These are phyloP conservation scores for Candida arabinofermentans DNA, from an alignment of 805 yeast genomes.

Conservation along the genomic window DNA sequence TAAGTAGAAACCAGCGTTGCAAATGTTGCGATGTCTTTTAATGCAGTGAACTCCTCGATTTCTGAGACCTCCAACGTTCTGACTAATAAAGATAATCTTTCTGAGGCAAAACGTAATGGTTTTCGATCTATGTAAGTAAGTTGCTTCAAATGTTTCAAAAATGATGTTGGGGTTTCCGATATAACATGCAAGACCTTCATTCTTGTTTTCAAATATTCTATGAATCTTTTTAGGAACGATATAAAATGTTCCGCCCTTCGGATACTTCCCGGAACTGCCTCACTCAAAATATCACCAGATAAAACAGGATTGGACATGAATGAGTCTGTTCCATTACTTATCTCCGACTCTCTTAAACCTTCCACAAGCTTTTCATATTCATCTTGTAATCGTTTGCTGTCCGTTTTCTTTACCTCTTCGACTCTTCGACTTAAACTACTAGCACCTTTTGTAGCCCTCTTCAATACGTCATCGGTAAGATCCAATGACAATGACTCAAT, in stretches of 20 bases:
- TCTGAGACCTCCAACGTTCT: slow-evolving; percentile 84
- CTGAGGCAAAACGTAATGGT: slow-evolving; percentile 89
- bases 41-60: slow-evolving; percentile 86
- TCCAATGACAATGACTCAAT: slow-evolving; percentile 92
- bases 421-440: slow-evolving; percentile 71
- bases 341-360: slow-evolving; percentile 81
- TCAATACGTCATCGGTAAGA: slow-evolving; percentile 82
- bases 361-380: slow-evolving; percentile 90
- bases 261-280: slow-evolving; percentile 96
- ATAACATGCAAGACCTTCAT: slow-evolving; percentile 97
- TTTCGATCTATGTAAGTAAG: slow-evolving; percentile 88
- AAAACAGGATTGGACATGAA: slow-evolving; percentile 86
- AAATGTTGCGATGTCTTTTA: slow-evolving; percentile 94
- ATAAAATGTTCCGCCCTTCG: slow-evolving; percentile 96
- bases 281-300: slow-evolving; percentile 79
- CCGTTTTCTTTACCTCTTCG: slow-evolving; percentile 79
- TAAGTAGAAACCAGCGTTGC: slow-evolving; percentile 95
- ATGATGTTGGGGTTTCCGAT: slow-evolving; percentile 95
- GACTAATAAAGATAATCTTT: slow-evolving; percentile 81
- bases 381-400: slow-evolving; percentile 76
- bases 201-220: slow-evolving; percentile 91
- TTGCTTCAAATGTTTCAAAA: slow-evolving; percentile 88
- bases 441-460: slow-evolving; percentile 86
- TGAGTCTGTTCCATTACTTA: slow-evolving; percentile 52
- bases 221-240: slow-evolving; percentile 85